phyloP scores from a whole-genome alignment of 2,329 filamentous ascomycete genomes.

The Diaporthe citriasiana region DNA sequence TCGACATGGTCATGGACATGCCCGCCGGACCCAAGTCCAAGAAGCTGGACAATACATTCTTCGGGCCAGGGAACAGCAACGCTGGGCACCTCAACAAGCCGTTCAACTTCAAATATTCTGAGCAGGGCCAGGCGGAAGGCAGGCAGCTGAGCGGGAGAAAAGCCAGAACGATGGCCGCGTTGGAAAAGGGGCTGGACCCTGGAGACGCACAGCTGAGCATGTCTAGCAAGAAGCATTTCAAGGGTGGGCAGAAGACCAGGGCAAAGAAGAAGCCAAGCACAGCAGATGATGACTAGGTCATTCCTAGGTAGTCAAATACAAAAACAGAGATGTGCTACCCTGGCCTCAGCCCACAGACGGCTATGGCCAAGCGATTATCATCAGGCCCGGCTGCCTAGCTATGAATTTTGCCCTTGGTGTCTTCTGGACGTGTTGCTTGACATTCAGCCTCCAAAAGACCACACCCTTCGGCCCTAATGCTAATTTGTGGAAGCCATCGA shows the following conservation, averaged over 20 bases:
- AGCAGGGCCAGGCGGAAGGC: conserved; percentile 73
- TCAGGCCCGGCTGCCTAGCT: not conserved
- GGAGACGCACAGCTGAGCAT: conserved; percentile 75
- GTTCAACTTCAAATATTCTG: conserved; percentile 90
- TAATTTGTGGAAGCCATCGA: not conserved
- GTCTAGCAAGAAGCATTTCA: conserved; percentile 93
- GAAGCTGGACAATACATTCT: conserved; percentile 90
- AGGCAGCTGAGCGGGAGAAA: conserved; percentile 84
- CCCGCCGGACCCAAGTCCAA: conserved; percentile 79
- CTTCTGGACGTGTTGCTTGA: not conserved
- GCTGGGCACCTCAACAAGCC: conserved; percentile 81
- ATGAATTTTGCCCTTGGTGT: not conserved
- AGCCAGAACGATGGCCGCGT: conserved; percentile 81
- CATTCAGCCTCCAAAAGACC: not conserved
- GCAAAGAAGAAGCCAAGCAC: conserved; percentile 63
- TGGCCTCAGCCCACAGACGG: not conserved
- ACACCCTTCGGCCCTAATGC: not conserved
- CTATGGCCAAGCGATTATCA: not conserved
- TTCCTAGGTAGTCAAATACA: not conserved
- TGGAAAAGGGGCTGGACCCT: conserved; percentile 88
- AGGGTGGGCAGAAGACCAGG: conserved; percentile 76
- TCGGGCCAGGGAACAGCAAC: conserved; percentile 73
- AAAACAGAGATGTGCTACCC: not conserved
- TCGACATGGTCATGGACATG: conserved; percentile 64
- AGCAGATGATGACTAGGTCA: conserved; percentile 52